A percentile compares a stretch with the other conserved stretches of the same genome.
Evolutionary conservation across 441 rosid species (phyloP).

Genomic region (Gossypium trilobum): DNA sequence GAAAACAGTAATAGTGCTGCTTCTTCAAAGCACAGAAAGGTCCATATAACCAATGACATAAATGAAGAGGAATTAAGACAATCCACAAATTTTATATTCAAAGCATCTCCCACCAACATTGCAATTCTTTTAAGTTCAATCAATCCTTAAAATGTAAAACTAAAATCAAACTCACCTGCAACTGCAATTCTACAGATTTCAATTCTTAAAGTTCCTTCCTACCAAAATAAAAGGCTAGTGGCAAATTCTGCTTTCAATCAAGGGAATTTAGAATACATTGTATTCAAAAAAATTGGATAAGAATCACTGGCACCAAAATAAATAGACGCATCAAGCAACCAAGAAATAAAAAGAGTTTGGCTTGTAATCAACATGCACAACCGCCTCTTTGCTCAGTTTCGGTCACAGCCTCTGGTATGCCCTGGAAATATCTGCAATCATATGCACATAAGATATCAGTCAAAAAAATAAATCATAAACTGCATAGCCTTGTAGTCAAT

Average conservation of each 20-base stretch:
- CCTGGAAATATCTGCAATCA: conserved; percentile 76
- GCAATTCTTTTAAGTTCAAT: conserved; percentile 10
- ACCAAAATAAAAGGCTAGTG: background rate
- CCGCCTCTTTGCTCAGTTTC: conserved; percentile 83
- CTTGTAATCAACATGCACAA: conserved; percentile 59
- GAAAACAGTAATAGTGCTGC: background rate
- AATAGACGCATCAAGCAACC: conserved; percentile 16
- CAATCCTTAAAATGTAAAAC: background rate
- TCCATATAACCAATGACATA: background rate
- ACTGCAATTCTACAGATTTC: background rate
- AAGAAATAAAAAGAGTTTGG: background rate
- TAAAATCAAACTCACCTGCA: background rate
- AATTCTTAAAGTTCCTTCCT: conserved; percentile 4
- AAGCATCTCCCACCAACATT: conserved; percentile 18
- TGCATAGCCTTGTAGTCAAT: background rate
- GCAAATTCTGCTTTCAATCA: background rate
- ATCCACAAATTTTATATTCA: conserved; percentile 26
- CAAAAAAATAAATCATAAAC: background rate
- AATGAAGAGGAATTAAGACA: conserved; percentile 15
- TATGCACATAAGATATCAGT: background rate
- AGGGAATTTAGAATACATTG: conserved; percentile 3
- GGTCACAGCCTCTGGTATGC: conserved; percentile 59
- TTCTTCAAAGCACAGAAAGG: background rate
- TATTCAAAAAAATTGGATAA: background rate
- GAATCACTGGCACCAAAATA: background rate